Evolutionary conservation across 192 early-diverging fungal genomes (phyloP).

Genomic region (Podila epigama): DNA sequence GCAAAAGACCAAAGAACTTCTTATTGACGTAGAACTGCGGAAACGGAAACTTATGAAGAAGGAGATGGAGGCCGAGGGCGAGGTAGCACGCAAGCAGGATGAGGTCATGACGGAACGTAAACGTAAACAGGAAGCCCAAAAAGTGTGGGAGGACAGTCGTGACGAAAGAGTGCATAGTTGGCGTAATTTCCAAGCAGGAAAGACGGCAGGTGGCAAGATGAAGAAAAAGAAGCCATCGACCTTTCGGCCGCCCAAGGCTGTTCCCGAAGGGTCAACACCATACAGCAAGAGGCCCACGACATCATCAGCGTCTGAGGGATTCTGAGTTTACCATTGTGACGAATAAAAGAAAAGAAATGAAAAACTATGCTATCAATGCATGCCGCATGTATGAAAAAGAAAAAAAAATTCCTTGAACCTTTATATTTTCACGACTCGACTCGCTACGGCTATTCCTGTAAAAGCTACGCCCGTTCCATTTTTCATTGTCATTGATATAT

Average conservation of each 20-base stretch:
- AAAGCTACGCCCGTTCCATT: no score
- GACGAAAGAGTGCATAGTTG: conserved; percentile 66
- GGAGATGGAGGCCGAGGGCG: conserved; percentile 66
- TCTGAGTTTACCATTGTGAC: no score
- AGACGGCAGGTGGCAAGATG: conserved; percentile 32
- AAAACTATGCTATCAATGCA: no score
- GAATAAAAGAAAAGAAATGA: neutral
- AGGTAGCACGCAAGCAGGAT: conserved; percentile 57
- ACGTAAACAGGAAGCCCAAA: conserved; percentile 61
- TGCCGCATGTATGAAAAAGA: no score
- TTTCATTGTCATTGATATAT: no score
- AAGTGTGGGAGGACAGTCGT: conserved; percentile 65
- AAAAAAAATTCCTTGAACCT: no score
- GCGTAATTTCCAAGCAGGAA: conserved; percentile 67
- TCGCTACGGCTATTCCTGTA: no score
- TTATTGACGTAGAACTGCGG: conserved; percentile 62
- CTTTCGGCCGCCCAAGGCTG: conserved; percentile 48
- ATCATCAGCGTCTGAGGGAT: conserved; percentile 42
- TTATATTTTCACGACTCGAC: no score
- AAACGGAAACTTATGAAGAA: conserved; percentile 58
- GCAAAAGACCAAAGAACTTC: conserved; percentile 57
- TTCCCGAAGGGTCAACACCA: conserved; percentile 47
- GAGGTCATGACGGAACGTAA: conserved; percentile 60
- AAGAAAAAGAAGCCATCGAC: conserved; percentile 62
- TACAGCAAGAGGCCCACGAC: conserved; percentile 48